phyloP scores from a whole-genome alignment of 768 basidiomycete species.

The Hericium alpestre region DNA sequence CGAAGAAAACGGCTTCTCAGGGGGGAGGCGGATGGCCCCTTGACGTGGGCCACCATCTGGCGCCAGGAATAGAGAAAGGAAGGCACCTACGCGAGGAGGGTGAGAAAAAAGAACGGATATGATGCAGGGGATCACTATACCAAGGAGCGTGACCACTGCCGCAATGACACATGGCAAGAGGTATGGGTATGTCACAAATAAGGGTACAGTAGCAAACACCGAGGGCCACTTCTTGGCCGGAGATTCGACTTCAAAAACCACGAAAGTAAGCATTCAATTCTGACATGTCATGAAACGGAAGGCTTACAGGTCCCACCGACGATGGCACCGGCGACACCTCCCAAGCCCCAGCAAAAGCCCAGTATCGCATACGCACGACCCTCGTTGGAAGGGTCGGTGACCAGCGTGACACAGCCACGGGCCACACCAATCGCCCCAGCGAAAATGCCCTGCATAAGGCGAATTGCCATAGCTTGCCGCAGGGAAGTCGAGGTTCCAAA shows the following conservation, averaged over 20 bases:
- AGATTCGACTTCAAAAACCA: slow-evolving; percentile 48
- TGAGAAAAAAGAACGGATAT: neutral
- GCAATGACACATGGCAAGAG: slow-evolving; percentile 79
- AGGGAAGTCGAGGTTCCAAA: slow-evolving; percentile 72
- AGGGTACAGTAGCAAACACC: slow-evolving; percentile 48
- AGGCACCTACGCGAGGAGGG: slow-evolving; percentile 43
- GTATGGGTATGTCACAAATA: slow-evolving; percentile 82
- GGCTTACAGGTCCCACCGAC: slow-evolving; percentile 73
- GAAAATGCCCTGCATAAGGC: slow-evolving; percentile 87
- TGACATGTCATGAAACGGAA: neutral
- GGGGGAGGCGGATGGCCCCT: slow-evolving; percentile 71
- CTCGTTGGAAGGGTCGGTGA: slow-evolving; percentile 90
- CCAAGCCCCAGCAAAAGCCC: slow-evolving; percentile 94
- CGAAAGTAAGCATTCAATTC: slow-evolving; percentile 7
- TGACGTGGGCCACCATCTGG: slow-evolving; percentile 85
- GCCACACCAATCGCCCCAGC: slow-evolving; percentile 93
- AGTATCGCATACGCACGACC: slow-evolving; percentile 90
- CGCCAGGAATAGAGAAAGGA: slow-evolving; percentile 82
- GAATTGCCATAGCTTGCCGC: slow-evolving; percentile 72
- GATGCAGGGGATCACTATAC: slow-evolving; percentile 26
- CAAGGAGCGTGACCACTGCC: slow-evolving; percentile 60
- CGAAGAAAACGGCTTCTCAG: slow-evolving; percentile 49
- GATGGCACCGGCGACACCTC: slow-evolving; percentile 85
- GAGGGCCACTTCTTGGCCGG: slow-evolving; percentile 83
- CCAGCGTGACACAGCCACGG: slow-evolving; percentile 72